phyloP scores from a whole-genome alignment of 75 land plant genomes.

The Azolla pinnata region DNA sequence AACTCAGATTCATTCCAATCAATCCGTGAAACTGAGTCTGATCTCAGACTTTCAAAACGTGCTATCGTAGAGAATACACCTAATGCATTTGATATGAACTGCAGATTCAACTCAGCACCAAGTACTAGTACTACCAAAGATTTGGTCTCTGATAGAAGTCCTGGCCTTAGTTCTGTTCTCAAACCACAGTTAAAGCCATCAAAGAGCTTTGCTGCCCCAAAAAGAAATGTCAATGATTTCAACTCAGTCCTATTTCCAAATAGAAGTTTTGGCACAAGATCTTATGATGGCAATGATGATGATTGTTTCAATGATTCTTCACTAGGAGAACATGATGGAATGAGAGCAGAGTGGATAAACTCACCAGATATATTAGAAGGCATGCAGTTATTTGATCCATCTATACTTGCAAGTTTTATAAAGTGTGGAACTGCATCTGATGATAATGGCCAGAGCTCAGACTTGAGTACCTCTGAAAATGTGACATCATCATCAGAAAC shows the following conservation, averaged over 20 bases:
- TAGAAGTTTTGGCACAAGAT: background rate
- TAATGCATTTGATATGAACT: background rate
- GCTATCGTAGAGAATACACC: background rate
- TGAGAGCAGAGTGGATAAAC: background rate
- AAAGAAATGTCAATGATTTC: background rate
- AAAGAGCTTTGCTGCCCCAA: conserved; percentile 1
- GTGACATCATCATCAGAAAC: background rate
- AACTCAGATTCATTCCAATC: background rate
- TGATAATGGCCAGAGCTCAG: background rate
- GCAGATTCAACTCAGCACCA: background rate
- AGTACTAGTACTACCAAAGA: background rate
- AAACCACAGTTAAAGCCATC: background rate
- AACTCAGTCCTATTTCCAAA: background rate
- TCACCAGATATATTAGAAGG: too few relatives aligned
- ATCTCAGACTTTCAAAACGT: background rate
- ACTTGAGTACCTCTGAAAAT: background rate
- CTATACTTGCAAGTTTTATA: background rate
- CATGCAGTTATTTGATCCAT: conserved; percentile 2
- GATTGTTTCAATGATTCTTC: background rate
- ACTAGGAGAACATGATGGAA: background rate
- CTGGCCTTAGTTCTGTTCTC: background rate
- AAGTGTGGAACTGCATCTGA: background rate
- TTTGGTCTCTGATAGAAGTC: background rate
- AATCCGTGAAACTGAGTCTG: background rate
- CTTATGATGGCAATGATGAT: background rate